These are phyloP conservation scores for Ceratocystiopsis sp. DNA, from an alignment of 2,329 filamentous ascomycete species.

Conservation along the genomic window DNA sequence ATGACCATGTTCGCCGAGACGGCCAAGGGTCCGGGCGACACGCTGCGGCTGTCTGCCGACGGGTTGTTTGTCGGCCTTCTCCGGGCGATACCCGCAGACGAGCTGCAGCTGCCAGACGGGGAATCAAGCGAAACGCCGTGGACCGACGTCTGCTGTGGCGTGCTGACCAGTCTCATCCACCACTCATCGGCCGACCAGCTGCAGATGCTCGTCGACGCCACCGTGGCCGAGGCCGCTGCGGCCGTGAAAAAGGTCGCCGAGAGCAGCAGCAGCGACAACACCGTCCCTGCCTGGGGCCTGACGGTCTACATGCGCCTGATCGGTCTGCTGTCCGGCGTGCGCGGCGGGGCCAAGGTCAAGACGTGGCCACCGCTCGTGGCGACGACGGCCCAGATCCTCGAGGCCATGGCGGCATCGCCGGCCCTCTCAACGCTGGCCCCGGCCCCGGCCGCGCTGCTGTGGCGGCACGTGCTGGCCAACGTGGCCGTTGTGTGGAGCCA, in stretches of 20 bases:
- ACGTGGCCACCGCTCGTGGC: constrained; percentile 54
- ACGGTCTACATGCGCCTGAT: constrained; percentile 41
- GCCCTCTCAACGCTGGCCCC: neutral
- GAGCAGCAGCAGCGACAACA: constrained; percentile 3
- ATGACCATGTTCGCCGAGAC: constrained; percentile 89
- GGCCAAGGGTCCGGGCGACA: constrained; percentile 43
- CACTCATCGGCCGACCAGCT: constrained; percentile 64
- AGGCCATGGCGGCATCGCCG: constrained; percentile 17
- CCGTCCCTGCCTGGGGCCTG: constrained; percentile 19
- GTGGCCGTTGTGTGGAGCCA: constrained; percentile 53
- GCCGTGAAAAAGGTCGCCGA: constrained; percentile 16
- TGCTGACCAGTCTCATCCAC: constrained; percentile 69
- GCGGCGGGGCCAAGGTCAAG: constrained; percentile 57
- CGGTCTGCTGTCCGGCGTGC: constrained; percentile 57
- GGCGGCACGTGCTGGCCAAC: constrained; percentile 40
- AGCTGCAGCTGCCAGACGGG: constrained; percentile 15
- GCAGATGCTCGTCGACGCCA: constrained; percentile 42
- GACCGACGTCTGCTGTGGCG: constrained; percentile 54
- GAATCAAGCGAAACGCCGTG: constrained; percentile 18
- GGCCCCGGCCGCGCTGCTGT: constrained; percentile 22
- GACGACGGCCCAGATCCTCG: constrained; percentile 34
- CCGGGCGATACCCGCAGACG: constrained; percentile 31
- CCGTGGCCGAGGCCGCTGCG: constrained; percentile 31
- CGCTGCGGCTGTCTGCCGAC: constrained; percentile 41
- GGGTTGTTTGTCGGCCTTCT: constrained; percentile 36